These are phyloP conservation scores for Curvularia hawaiiensis DNA, from an alignment of 2,329 filamentous ascomycete species.

Conservation along the genomic window DNA sequence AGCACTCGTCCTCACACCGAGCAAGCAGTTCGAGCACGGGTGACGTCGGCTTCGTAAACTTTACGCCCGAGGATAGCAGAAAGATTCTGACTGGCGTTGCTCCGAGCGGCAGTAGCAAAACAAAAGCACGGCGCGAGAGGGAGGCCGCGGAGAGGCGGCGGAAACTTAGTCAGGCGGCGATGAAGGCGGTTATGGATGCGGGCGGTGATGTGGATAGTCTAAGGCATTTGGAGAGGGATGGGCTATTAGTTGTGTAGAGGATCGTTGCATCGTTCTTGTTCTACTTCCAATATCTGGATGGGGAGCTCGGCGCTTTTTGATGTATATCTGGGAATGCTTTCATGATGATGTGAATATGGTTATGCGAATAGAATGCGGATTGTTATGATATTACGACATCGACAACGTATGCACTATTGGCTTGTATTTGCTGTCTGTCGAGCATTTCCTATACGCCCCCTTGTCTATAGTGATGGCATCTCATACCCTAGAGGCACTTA, in stretches of 20 bases:
- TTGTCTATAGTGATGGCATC: not conserved
- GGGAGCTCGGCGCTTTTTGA: not conserved
- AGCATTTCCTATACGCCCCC: not conserved
- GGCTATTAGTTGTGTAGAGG: constrained; percentile 38
- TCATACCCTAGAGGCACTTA: not conserved
- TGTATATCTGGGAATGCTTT: not conserved
- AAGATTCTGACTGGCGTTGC: constrained; percentile 89
- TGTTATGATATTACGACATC: not conserved
- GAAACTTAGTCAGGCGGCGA: constrained; percentile 69
- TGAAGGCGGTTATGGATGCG: constrained; percentile 71
- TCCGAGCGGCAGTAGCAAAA: constrained; percentile 89
- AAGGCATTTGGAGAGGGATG: constrained; percentile 50
- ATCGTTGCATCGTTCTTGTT: not conserved
- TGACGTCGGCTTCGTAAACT: constrained; percentile 80
- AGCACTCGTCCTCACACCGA: constrained; percentile 49
- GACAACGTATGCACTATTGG: not conserved
- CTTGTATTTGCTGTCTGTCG: not conserved
- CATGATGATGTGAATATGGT: not conserved
- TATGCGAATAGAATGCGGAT: not conserved
- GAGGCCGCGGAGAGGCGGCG: constrained; percentile 80
- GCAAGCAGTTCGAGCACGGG: constrained; percentile 42
- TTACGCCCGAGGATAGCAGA: constrained; percentile 77
- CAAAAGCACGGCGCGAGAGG: constrained; percentile 88
- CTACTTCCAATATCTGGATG: not conserved
- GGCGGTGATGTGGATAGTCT: constrained; percentile 65